These are phyloP conservation scores for Talaromyces borbonicus DNA, from an alignment of 495 filamentous ascomycete genomes.

Conservation along the genomic window DNA sequence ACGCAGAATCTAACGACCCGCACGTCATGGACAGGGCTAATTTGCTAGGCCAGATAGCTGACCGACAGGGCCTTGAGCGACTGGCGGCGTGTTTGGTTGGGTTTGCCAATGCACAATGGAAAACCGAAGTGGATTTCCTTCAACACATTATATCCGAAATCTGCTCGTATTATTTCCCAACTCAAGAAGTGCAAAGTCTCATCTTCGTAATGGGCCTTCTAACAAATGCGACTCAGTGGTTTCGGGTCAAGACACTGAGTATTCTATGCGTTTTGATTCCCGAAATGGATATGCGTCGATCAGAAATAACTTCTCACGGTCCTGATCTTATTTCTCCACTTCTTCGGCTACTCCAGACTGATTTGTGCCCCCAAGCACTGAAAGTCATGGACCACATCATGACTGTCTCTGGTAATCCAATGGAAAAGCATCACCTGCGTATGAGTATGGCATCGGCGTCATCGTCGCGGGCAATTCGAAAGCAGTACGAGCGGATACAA, in stretches of 20 bases:
- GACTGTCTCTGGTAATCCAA: constrained; percentile 82
- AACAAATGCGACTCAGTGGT: constrained; percentile 78
- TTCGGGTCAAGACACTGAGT: constrained; percentile 86
- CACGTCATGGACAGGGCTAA: constrained; percentile 53
- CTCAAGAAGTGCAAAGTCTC: constrained; percentile 70
- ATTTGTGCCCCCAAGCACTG: constrained; percentile 84
- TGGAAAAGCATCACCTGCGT: constrained; percentile 85
- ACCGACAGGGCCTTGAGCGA: constrained; percentile 45
- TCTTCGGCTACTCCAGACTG: constrained; percentile 80
- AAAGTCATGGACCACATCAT: constrained; percentile 90
- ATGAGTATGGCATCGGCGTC: constrained; percentile 87
- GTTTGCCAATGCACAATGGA: constrained; percentile 60
- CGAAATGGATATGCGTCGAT: constrained; percentile 86
- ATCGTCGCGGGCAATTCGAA: constrained; percentile 71
- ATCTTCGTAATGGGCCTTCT: constrained; percentile 88
- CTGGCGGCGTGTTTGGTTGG: constrained; percentile 48
- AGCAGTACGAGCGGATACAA: constrained; percentile 89
- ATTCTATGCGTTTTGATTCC: constrained; percentile 79
- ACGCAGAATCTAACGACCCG: constrained; percentile 45
- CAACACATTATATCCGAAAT: constrained; percentile 65
- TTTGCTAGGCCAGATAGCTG: constrained; percentile 59
- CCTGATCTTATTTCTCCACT: constrained; percentile 93
- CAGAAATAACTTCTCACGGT: constrained; percentile 81
- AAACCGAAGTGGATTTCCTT: constrained; percentile 68
- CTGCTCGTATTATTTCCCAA: constrained; percentile 70